Evolutionary conservation across 2,329 filamentous ascomycete genomes (phyloP).

Genomic region (Penicillium sp.): DNA sequence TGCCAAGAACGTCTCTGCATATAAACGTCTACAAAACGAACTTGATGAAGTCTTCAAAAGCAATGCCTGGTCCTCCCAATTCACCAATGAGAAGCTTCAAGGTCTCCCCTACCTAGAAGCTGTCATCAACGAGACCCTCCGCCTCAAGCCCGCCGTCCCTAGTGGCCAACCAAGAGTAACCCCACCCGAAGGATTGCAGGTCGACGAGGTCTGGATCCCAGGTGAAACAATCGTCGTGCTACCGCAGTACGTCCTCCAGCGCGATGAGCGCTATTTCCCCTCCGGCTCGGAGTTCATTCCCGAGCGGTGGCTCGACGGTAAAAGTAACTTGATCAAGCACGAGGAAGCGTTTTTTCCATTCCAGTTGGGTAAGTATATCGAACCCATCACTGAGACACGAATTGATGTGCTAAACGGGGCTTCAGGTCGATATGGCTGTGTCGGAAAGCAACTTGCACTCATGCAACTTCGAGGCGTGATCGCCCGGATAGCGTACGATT

Average conservation of each 20-base stretch:
- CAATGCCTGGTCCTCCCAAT: background rate
- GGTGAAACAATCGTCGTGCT: conserved; percentile 29
- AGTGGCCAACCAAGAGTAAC: conserved; percentile 35
- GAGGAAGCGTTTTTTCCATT: conserved; percentile 31
- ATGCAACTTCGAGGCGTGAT: background rate
- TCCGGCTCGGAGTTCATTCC: conserved; percentile 29
- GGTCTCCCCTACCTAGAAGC: conserved; percentile 2
- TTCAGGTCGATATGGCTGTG: background rate
- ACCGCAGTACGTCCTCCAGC: conserved; percentile 26
- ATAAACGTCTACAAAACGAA: background rate
- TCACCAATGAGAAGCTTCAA: background rate
- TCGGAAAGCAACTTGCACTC: background rate
- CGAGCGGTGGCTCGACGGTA: conserved; percentile 29
- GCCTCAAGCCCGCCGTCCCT: conserved; percentile 36
- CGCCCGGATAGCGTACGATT: background rate
- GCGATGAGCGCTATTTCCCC: conserved; percentile 20
- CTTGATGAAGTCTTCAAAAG: background rate
- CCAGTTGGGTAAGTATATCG: conserved; percentile 8
- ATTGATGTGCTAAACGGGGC: background rate
- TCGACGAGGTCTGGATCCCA: conserved; percentile 35
- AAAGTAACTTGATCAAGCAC: conserved; percentile 13
- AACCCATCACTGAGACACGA: no score
- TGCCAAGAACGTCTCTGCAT: background rate
- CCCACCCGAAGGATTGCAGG: conserved; percentile 21
- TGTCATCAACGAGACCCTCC: conserved; percentile 21